A percentile compares a stretch with the other conserved stretches of the same genome.
phyloP scores from a whole-genome alignment of 2,329 filamentous ascomycete genomes.

The Microcyclosporella mali region DNA sequence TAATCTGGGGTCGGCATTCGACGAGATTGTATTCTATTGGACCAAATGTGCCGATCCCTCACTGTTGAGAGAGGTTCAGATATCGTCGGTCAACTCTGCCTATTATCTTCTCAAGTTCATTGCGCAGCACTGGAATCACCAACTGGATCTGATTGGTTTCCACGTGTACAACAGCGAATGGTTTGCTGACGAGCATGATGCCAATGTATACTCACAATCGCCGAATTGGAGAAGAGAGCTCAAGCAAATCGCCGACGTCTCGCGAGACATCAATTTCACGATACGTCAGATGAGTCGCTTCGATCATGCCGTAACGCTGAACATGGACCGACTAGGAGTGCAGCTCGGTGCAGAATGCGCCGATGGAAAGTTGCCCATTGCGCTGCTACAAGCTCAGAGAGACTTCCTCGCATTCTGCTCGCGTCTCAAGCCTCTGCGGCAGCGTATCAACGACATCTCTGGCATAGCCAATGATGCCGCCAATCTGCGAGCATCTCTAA shows the following conservation, averaged over 20 bases:
- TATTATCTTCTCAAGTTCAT: slow-evolving; percentile 16
- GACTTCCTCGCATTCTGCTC: slow-evolving; percentile 19
- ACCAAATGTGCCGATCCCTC: slow-evolving; percentile 4
- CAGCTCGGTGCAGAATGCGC: slow-evolving; percentile 6
- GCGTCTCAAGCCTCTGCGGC: slow-evolving; percentile 15
- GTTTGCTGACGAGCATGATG: slow-evolving; percentile 21
- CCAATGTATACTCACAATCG: slow-evolving; percentile 6
- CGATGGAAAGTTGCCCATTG: slow-evolving; percentile 1
- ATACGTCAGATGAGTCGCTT: slow-evolving; percentile 19
- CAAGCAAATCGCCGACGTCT: slow-evolving; percentile 3
- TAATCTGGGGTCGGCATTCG: slow-evolving; percentile 6
- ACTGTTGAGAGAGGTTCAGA: slow-evolving; percentile 1
- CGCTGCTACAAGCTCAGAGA: slow-evolving; percentile 17
- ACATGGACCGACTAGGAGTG: slow-evolving; percentile 19
- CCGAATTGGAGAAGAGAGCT: slow-evolving; percentile 18
- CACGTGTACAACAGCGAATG: slow-evolving; percentile 15
- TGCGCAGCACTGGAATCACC: slow-evolving; percentile 14
- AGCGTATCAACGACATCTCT: slow-evolving; percentile 17
- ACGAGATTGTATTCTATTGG: slow-evolving; percentile 16
- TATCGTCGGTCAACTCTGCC: slow-evolving; percentile 8
- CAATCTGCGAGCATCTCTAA: slow-evolving; percentile 16
- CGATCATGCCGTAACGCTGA: slow-evolving; percentile 16
- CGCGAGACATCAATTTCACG: slow-evolving; percentile 17
- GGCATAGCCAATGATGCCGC: slow-evolving; percentile 18
- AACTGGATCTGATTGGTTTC: slow-evolving; percentile 15